A percentile compares a stretch with the other conserved stretches of the same genome.
phyloP scores from a whole-genome alignment of 2,329 filamentous ascomycete species.

The Pseudogymnoascus pannorum region DNA sequence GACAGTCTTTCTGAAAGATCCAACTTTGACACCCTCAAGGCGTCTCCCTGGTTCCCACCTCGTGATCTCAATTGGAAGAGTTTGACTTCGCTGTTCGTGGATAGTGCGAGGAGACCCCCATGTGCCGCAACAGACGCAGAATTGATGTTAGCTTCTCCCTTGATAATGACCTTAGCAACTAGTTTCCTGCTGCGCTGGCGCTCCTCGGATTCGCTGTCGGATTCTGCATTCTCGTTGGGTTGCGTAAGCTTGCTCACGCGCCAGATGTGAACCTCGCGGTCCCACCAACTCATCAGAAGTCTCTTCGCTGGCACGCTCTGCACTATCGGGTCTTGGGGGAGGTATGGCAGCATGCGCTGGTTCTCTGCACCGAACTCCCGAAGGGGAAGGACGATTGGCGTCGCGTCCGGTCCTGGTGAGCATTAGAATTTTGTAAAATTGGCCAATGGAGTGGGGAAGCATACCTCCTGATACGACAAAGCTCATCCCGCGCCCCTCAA shows the following conservation, averaged over 20 bases:
- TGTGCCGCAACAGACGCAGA: conserved; percentile 64
- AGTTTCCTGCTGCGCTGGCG: conserved; percentile 50
- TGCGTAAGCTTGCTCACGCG: conserved; percentile 35
- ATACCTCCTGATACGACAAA: conserved; percentile 86
- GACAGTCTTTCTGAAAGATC: conserved; percentile 51
- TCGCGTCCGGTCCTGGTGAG: conserved; percentile 68
- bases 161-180: conserved; percentile 59
- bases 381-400: conserved; percentile 74
- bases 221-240: conserved; percentile 30
- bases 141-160: conserved; percentile 76
- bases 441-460: conserved; percentile 20
- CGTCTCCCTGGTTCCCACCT: conserved; percentile 45
- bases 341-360: conserved; percentile 71
- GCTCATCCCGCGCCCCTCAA: conserved; percentile 76
- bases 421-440: conserved; percentile 27
- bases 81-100: conserved; percentile 69
- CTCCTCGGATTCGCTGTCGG: conserved; percentile 31
- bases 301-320: conserved; percentile 65
- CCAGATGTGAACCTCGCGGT: conserved; percentile 81
- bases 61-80: conserved; percentile 60
- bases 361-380: conserved; percentile 70
- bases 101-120: conserved; percentile 67
- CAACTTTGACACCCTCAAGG: conserved; percentile 64
- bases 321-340: conserved; percentile 72
- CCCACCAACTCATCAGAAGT: conserved; percentile 87